Conservation (phyloP, 192 early-diverging fungal genomes). For the Mortierella alpina region DNA sequence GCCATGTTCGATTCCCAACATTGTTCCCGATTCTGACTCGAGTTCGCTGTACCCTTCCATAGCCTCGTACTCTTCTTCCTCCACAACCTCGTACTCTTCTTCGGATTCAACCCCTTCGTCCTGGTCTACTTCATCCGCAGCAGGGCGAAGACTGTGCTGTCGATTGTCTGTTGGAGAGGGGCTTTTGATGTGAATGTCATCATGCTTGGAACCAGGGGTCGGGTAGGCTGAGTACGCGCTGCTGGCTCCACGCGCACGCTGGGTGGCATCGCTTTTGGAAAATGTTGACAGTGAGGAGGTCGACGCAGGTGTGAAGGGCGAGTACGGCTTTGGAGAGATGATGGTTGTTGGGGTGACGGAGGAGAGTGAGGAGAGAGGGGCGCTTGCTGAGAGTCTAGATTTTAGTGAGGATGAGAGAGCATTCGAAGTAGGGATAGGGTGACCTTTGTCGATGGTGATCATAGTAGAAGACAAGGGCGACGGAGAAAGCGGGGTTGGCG, state of each 20-base stretch:
- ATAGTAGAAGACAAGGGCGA: conserved; percentile 13
- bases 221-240: conserved; percentile 22
- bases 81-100: conserved; percentile 30
- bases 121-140: conserved; percentile 4
- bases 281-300: conserved; percentile 8
- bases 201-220: conserved; percentile 16
- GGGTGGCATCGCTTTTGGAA: conserved; percentile 10
- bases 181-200: conserved; percentile 8
- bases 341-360: conserved; percentile 48
- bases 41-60: conserved; percentile 13
- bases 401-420: conserved; percentile 40
- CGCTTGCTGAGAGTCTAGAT: conserved; percentile 34
- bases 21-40: background rate
- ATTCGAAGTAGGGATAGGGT: conserved; percentile 51
- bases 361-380: conserved; percentile 50
- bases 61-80: conserved; percentile 14
- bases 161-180: background rate
- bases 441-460: conserved; percentile 44
- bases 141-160: too few species aligned
- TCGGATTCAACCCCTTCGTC: conserved; percentile 9
- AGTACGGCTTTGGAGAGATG: conserved; percentile 49
- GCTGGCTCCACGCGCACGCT: background rate
- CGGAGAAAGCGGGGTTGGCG: conserved; percentile 19
- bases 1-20: conserved; percentile 13
- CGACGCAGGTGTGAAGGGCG: conserved; percentile 4